A percentile compares a stretch with the other conserved stretches of the same genome.
These are phyloP conservation scores for Acorus gramineus DNA, from an alignment of 106 monocot genomes.

Conservation along the genomic window DNA sequence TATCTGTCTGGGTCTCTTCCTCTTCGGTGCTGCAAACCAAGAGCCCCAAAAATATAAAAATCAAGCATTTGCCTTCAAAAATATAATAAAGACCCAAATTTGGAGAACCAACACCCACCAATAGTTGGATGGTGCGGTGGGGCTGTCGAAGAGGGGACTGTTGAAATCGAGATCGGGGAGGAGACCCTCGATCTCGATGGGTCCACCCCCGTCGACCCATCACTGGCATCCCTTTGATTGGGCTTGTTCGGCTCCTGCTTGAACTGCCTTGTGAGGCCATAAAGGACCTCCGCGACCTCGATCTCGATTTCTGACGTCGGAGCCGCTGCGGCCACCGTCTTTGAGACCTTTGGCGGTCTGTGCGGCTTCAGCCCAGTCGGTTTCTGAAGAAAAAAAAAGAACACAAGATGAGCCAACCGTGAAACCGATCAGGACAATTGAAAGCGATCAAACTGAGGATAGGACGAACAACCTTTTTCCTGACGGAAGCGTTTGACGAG, in stretches of 20 bases:
- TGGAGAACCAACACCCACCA: conserved; percentile 23
- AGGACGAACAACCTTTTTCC: conserved; percentile 51
- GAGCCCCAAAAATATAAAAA: too few relatives aligned
- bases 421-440: not conserved
- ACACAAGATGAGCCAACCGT: too few relatives aligned
- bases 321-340: conserved; percentile 16
- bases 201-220: conserved; percentile 12
- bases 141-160: conserved; percentile 12
- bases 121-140: conserved; percentile 9
- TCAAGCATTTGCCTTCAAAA: not conserved
- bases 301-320: conserved; percentile 72
- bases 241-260: conserved; percentile 26
- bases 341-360: conserved; percentile 51
- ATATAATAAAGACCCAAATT: not conserved
- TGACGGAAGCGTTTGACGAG: conserved; percentile 49
- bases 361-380: conserved; percentile 36
- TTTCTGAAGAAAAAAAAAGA: conserved; percentile 21
- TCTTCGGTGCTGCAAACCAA: conserved; percentile 47
- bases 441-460: conserved; percentile 1
- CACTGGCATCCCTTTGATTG: conserved; percentile 46
- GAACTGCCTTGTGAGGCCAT: conserved; percentile 67
- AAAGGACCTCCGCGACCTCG: conserved; percentile 96
- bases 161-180: conserved; percentile 21
- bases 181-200: conserved; percentile 29
- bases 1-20: conserved; percentile 43